phyloP scores from a whole-genome alignment of 257 asterid genomes.

The Thymus quinquecostatus region DNA sequence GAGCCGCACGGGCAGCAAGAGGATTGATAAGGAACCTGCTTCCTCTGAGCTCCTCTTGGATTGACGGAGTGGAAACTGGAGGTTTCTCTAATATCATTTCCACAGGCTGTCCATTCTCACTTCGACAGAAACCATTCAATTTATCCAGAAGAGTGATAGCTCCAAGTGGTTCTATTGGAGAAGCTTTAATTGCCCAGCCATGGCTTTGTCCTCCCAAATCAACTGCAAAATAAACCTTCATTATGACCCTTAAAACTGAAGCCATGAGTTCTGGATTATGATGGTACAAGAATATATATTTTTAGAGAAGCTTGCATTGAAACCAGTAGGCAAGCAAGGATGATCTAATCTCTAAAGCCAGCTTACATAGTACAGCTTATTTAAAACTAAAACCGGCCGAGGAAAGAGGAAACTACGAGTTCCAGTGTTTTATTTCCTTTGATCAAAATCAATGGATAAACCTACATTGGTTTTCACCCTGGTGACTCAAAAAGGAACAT shows the following conservation, averaged over 20 bases:
- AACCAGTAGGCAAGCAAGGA: slow-evolving; percentile 3
- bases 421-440: slow-evolving; percentile 8
- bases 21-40: slow-evolving; percentile 49
- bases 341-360: slow-evolving; percentile 21
- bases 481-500: not conserved
- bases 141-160: slow-evolving; percentile 20
- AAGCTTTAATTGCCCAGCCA: slow-evolving; percentile 26
- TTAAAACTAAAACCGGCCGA: not conserved
- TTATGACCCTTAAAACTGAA: slow-evolving; percentile 18
- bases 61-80: slow-evolving; percentile 30
- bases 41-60: slow-evolving; percentile 32
- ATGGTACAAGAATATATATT: slow-evolving; percentile 5
- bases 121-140: slow-evolving; percentile 23
- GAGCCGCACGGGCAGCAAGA: slow-evolving; percentile 76
- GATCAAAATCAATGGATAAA: slow-evolving; percentile 5
- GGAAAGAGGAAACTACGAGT: slow-evolving; percentile 16
- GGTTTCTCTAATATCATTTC: slow-evolving; percentile 28
- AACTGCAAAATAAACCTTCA: slow-evolving; percentile 43
- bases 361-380: not conserved
- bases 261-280: slow-evolving; percentile 17
- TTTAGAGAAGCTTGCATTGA: slow-evolving; percentile 14
- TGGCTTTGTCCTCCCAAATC: slow-evolving; percentile 34
- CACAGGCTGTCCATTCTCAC: slow-evolving; percentile 21
- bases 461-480: slow-evolving; percentile 1
- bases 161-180: slow-evolving; percentile 26